Evolutionary conservation across 768 basidiomycete genomes (phyloP), one percentile per base, ranked within the genome.

Genomic region (Pholiota molesta): DNA sequence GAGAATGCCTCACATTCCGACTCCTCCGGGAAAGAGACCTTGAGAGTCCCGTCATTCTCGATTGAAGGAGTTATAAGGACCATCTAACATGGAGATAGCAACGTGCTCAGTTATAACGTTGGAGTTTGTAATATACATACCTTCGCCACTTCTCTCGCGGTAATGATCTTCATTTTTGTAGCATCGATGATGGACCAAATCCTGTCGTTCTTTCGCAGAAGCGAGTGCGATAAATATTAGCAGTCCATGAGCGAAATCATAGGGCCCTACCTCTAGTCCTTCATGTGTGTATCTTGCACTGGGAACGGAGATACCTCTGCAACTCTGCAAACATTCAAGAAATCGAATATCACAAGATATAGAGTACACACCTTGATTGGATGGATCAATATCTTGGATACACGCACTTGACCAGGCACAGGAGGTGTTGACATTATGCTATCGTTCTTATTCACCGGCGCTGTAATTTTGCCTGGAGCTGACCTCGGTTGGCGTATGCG

Each of bases 101-200:
- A 17, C 29, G 40, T 11, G 42, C 26, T 55, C 21, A 47, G 57
- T 53, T 55, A 31, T 52, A 52, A 9, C 49, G 53, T 2, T 31
- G 42, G 29, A 45, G 17, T 37, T 10, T 37, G 26, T n/a, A 21
- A 23, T 75, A 16, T 68, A 86, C 75, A 16, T 68, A 86, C 91
- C 80, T 87, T 86, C 26, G 83, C 65, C 35, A 84, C 72, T 59
- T 87, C 83, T 55, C 91, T 82, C 5, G 91, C 91, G 1, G 91
- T 94, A 45, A 93, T 75, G 23, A 90, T 79, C 4, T 69, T 68
- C 47, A 84, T 75, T 5, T 78, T 83, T 9, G 76, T 74, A 3
- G 80, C 81, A 64, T 88, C 87, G 53, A 91, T 79, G 67, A 92
- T 81, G 63, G 85, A 87, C 85, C 90, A 91, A 72, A 76, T 79